phyloP scores from a whole-genome alignment of 2,329 filamentous ascomycete genomes.

The Fulvia fulva region DNA sequence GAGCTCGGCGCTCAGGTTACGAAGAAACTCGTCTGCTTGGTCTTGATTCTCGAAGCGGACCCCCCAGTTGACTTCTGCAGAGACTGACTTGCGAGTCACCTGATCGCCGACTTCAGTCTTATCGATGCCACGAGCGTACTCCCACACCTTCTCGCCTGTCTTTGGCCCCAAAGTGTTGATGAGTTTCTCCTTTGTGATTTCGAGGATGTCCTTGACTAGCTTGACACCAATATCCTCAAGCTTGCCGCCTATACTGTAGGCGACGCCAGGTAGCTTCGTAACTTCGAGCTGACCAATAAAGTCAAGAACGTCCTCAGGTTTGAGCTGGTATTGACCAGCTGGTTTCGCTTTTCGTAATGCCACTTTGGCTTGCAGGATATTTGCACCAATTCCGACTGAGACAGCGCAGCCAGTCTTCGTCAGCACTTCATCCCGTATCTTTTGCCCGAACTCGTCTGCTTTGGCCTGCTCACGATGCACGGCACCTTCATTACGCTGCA shows the following conservation, averaged over 20 bases:
- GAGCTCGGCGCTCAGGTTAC: conserved; percentile 79
- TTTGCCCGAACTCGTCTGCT: conserved; percentile 66
- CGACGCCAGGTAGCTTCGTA: conserved; percentile 84
- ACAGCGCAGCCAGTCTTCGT: conserved; percentile 77
- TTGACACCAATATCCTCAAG: conserved; percentile 82
- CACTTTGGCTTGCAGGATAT: conserved; percentile 86
- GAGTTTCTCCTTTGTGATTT: conserved; percentile 71
- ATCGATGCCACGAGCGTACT: conserved; percentile 88
- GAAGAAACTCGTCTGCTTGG: conserved; percentile 91
- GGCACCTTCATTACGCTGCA: conserved; percentile 61
- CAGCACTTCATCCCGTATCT: conserved; percentile 67
- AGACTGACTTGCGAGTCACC: conserved; percentile 84
- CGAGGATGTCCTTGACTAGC: conserved; percentile 76
- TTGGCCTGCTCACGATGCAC: conserved; percentile 74
- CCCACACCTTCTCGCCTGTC: conserved; percentile 84
- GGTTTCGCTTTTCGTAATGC: conserved; percentile 90
- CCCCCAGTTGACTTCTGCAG: conserved; percentile 96
- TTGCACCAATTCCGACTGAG: conserved; percentile 86
- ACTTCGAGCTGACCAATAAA: conserved; percentile 76
- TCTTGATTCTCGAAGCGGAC: conserved; percentile 87
- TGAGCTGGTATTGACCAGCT: conserved; percentile 85
- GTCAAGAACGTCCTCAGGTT: conserved; percentile 70
- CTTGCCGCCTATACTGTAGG: conserved; percentile 80
- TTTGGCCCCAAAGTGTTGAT: conserved; percentile 76
- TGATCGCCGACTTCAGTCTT: conserved; percentile 80